Conservation (phyloP, 2,329 filamentous ascomycete species). For the Domatiomyces catenatus region DNA sequence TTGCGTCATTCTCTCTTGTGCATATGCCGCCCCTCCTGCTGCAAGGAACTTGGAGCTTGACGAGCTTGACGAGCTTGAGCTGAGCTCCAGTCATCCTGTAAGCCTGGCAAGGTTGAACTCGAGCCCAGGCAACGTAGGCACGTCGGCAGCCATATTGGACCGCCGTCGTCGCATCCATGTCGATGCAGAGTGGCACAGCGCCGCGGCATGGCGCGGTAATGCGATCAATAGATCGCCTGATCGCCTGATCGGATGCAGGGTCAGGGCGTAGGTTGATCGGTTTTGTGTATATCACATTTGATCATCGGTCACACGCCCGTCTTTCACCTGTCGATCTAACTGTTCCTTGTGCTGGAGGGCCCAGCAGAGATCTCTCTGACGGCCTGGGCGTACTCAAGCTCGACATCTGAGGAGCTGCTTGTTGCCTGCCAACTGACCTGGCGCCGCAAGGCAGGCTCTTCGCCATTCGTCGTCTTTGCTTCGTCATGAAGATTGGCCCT, state of each 20-base stretch:
- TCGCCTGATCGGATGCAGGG: background rate
- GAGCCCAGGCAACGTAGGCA: background rate
- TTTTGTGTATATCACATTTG: conserved; percentile 1
- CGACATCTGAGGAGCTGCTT: conserved; percentile 11
- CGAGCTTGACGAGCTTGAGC: background rate
- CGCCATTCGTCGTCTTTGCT: conserved; percentile 2
- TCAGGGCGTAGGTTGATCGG: background rate
- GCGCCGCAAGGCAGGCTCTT: conserved; percentile 8
- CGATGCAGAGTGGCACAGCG: too few species aligned
- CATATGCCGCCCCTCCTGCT: background rate
- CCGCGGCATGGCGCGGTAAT: background rate
- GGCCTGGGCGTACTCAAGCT: conserved; percentile 15
- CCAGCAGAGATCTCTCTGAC: conserved; percentile 14
- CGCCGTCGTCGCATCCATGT: background rate
- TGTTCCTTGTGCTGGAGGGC: conserved; percentile 8
- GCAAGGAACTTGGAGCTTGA: background rate
- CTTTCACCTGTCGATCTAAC: conserved; percentile 4
- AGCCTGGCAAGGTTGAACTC: background rate
- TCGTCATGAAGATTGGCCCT: background rate
- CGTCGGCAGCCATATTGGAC: background rate
- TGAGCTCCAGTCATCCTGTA: background rate
- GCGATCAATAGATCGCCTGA: background rate
- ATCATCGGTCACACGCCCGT: background rate
- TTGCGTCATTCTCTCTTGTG: background rate
- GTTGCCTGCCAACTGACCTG: conserved; percentile 10